Conservation (phyloP, 2,329 filamentous ascomycete genomes). For the Bipolaris bicolor region DNA sequence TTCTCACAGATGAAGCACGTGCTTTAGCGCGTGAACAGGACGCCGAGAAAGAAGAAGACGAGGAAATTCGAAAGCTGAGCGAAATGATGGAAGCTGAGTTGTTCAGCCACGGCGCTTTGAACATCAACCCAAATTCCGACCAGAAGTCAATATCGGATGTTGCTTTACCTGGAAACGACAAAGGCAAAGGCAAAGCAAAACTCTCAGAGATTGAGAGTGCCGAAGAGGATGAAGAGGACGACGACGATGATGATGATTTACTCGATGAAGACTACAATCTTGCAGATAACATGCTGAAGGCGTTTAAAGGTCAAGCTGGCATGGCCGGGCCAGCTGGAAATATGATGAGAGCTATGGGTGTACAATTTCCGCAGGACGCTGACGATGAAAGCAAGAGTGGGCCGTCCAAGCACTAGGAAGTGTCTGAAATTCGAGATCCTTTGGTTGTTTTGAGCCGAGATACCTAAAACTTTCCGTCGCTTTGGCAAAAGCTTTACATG, state of each 20-base stretch:
- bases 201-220: conserved; percentile 24
- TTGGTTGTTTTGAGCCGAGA: no score
- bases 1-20: conserved; percentile 44
- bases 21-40: conserved; percentile 50
- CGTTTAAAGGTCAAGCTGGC: conserved; percentile 88
- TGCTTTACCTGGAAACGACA: conserved; percentile 3
- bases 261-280: conserved; percentile 85
- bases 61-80: conserved; percentile 69
- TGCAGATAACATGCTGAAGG: conserved; percentile 88
- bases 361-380: conserved; percentile 81
- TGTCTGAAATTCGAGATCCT: no score
- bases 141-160: conserved; percentile 12
- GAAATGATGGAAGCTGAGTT: conserved; percentile 76
- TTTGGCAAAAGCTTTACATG: no score
- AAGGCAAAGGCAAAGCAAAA: conserved; percentile 22
- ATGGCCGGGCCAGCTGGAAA: conserved; percentile 87
- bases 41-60: conserved; percentile 51
- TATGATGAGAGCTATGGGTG: conserved; percentile 82
- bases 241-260: conserved; percentile 49
- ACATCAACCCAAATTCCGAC: conserved; percentile 44
- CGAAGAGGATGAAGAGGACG: conserved; percentile 44
- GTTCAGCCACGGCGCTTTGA: conserved; percentile 69
- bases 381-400: conserved; percentile 52
- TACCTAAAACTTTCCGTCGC: no score
- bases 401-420: background rate